Base-by-base conservation (phyloP, 2,329 filamentous ascomycete genomes). In the Aspergillus calidoustus region DNA sequence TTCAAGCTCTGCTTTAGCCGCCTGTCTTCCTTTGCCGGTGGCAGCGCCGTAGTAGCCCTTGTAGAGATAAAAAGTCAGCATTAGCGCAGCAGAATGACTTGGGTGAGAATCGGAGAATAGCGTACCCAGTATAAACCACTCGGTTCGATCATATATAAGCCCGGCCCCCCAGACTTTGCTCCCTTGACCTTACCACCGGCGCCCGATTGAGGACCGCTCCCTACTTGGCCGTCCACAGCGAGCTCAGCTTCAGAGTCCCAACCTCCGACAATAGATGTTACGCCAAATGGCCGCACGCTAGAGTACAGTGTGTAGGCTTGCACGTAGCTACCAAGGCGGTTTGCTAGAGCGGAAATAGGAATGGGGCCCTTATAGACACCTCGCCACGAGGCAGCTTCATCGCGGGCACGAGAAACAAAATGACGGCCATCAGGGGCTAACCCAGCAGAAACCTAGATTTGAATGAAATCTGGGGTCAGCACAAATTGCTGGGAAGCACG, bases 271-370 rank as follows among this genome's bases (percentile, higher is more conserved):
- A 99, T 98, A 64, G 93, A 91, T 22, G 94, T 97, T 77, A 98
- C 92, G 74, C 95, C 95, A 75, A 99, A 99, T 38, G 95, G 95
- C 64, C 95, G 91, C 63, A 99, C 95, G 65, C 92, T 96, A 62
- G 92, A 94, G 84, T 98, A 98, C 72, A 98, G 90, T 8, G 95
- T 99, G 83, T 97, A 97, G 65, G 92, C 93, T 82, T 99, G 95
- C 58, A 96, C 90, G 81, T 97, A 99, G 74, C 92, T 90, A 73
- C 95, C 95, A 87, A 99, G 92, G 80, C 94, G 91, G 75, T 91
- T 90, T 65, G 95, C 93, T 64, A 99, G 89, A 69, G 95, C 91
- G 69, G 90, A 86, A 67, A 91, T 91, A 62, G 93, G 89, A 75
- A 99, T 98, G 64, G 95, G 94, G 7, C 90, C 90, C 82, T 98